Conservation (phyloP, 345 rosid species). For the Camelina neglecta region DNA sequence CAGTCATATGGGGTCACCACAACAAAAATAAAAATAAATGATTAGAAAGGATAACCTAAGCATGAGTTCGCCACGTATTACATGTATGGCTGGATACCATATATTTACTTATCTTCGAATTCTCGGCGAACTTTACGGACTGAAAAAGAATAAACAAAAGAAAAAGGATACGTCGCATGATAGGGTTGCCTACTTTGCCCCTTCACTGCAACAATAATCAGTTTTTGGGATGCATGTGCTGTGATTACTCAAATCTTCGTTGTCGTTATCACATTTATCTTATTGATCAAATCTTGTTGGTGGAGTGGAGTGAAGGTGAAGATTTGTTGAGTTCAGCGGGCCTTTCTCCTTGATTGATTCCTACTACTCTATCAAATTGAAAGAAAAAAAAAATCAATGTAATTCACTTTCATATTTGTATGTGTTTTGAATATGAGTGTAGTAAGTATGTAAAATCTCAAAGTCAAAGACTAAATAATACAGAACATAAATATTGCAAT, state of each 20-base stretch:
- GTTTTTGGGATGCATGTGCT: conserved; percentile 44
- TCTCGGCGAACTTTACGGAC: conserved; percentile 34
- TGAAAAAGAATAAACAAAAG: conserved; percentile 16
- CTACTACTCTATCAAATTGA: not conserved
- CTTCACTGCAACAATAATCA: not conserved
- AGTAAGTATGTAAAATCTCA: not conserved
- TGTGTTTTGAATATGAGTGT: not conserved
- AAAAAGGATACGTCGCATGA: conserved; percentile 24
- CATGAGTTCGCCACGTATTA: conserved; percentile 13
- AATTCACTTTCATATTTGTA: not conserved
- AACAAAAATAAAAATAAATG: not conserved
- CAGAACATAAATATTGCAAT: not conserved
- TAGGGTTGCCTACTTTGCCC: conserved; percentile 20
- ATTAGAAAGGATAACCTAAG: not conserved
- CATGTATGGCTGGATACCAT: conserved; percentile 17
- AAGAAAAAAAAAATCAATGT: not conserved
- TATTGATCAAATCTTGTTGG: conserved; percentile 36
- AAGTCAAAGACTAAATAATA: not conserved
- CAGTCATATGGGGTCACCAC: conserved; percentile 19
- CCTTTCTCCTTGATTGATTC: conserved; percentile 40
- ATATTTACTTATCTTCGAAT: conserved; percentile 20
- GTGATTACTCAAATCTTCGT: conserved; percentile 34
- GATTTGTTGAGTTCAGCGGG: conserved; percentile 25
- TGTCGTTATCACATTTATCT: conserved; percentile 43
- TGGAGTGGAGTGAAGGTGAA: conserved; percentile 36